phyloP scores from a whole-genome alignment of 2,329 filamentous ascomycete species.

The Hypoxylon rubiginosum region DNA sequence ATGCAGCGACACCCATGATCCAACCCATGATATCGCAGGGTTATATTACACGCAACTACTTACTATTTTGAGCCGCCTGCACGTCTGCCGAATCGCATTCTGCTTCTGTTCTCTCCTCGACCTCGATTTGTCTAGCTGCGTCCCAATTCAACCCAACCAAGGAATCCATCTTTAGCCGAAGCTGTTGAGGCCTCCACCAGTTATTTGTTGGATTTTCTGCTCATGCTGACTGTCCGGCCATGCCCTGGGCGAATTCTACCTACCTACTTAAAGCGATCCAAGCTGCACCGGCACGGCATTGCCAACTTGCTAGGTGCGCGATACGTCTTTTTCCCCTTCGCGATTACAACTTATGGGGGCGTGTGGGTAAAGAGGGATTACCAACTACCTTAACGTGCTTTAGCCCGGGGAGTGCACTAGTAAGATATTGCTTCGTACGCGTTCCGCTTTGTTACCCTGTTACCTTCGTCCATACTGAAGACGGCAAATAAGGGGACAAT shows the following conservation, averaged over 20 bases:
- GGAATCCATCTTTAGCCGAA: constrained; percentile 38
- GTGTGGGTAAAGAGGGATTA: constrained; percentile 2
- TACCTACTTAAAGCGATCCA: constrained; percentile 20
- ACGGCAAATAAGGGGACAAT: constrained; percentile 32
- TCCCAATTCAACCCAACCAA: constrained; percentile 33
- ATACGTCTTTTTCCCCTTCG: constrained; percentile 6
- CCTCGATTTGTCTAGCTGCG: constrained; percentile 29
- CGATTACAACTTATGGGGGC: background rate
- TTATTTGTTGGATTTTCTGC: background rate
- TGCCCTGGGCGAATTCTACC: constrained; percentile 19
- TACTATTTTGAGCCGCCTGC: constrained; percentile 42
- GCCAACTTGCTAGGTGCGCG: constrained; percentile 7
- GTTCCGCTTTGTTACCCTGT: constrained; percentile 15
- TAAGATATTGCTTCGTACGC: constrained; percentile 12
- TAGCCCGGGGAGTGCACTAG: constrained; percentile 13
- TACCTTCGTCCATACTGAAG: constrained; percentile 12
- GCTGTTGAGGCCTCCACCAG: constrained; percentile 16
- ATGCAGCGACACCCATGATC: constrained; percentile 26
- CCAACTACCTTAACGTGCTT: constrained; percentile 10
- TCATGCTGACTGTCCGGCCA: constrained; percentile 21
- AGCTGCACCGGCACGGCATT: constrained; percentile 22
- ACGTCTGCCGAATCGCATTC: constrained; percentile 21
- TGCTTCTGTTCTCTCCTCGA: constrained; percentile 2
- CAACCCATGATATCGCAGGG: constrained; percentile 15
- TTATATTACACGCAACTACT: constrained; percentile 39